These are phyloP conservation scores for Ensete ventricosum DNA, from an alignment of 176 grass and related monocot species.

Conservation along the genomic window DNA sequence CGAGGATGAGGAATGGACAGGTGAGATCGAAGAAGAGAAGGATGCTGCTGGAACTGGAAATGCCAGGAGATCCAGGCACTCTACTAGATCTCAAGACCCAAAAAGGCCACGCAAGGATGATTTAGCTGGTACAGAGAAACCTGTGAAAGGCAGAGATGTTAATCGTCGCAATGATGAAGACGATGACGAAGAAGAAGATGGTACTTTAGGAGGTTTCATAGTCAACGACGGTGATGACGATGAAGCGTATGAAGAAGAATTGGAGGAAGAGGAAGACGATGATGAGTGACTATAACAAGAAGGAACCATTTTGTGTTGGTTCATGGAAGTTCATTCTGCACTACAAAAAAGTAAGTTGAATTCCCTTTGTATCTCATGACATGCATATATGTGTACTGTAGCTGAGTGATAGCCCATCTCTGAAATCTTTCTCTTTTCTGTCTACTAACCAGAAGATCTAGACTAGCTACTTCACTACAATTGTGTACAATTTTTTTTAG, in stretches of 20 bases:
- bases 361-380: neutral
- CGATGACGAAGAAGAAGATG: constrained; percentile 48
- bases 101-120: constrained; percentile 33
- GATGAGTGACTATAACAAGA: constrained; percentile 40
- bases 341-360: neutral
- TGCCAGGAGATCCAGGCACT: constrained; percentile 40
- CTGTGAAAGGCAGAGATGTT: neutral
- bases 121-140: neutral
- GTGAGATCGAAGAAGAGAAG: constrained; percentile 39
- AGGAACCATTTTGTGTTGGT: constrained; percentile 4
- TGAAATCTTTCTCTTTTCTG: neutral
- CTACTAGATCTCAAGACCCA: constrained; percentile 40
- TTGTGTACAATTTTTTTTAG: neutral
- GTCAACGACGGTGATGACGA: constrained; percentile 35
- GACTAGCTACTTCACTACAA: neutral
- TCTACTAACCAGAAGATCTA: neutral
- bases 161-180: neutral
- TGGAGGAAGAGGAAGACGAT: constrained; percentile 38
- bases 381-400: neutral
- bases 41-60: constrained; percentile 19
- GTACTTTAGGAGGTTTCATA: constrained; percentile 81
- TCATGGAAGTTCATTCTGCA: neutral
- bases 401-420: neutral
- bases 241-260: constrained; percentile 15
- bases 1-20: constrained; percentile 54